Percentiles rank a stretch among this genome's conserved stretches.
These are phyloP conservation scores for Trichophyton rubrum DNA, from an alignment of 2,329 filamentous ascomycete species.

Conservation along the genomic window DNA sequence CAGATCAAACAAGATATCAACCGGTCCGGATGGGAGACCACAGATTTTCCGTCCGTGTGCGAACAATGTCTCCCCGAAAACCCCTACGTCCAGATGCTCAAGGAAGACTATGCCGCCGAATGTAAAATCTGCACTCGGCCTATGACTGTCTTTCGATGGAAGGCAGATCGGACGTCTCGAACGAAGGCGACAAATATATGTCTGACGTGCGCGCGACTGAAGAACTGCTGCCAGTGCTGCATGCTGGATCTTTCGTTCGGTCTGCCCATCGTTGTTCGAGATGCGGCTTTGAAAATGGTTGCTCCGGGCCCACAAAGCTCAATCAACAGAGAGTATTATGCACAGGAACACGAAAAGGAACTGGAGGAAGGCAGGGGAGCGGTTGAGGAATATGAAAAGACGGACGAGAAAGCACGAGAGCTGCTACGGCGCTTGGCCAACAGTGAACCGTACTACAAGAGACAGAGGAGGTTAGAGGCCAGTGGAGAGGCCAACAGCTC, in stretches of 20 bases:
- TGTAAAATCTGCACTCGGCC: conserved; percentile 85
- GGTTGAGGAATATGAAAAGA: conserved; percentile 87
- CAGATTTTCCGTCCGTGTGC: conserved; percentile 42
- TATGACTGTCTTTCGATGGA: conserved; percentile 93
- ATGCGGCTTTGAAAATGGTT: conserved; percentile 95
- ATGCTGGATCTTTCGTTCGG: conserved; percentile 97
- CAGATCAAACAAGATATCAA: conserved; percentile 96
- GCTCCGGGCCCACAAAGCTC: conserved; percentile 83
- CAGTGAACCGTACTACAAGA: conserved; percentile 91
- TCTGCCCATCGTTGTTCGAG: conserved; percentile 82
- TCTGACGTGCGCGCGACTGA: conserved; percentile 87
- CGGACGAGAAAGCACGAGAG: conserved; percentile 90
- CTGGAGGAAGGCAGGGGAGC: conserved; percentile 82
- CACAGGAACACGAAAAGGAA: conserved; percentile 90
- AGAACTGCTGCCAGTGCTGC: conserved; percentile 98
- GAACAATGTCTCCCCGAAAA: conserved; percentile 93
- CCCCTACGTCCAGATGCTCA: conserved; percentile 97
- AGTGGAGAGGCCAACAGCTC: conserved; percentile 32
- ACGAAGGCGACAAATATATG: conserved; percentile 94
- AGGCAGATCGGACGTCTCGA: conserved; percentile 76
- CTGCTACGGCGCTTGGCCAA: conserved; percentile 71
- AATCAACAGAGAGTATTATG: conserved; percentile 94
- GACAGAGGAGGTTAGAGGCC: conserved; percentile 60
- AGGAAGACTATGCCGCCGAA: conserved; percentile 85
- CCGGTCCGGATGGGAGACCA: conserved; percentile 85